Conservation (phyloP, 2,329 filamentous ascomycete species). For the Colletotrichum chrysophilum region DNA sequence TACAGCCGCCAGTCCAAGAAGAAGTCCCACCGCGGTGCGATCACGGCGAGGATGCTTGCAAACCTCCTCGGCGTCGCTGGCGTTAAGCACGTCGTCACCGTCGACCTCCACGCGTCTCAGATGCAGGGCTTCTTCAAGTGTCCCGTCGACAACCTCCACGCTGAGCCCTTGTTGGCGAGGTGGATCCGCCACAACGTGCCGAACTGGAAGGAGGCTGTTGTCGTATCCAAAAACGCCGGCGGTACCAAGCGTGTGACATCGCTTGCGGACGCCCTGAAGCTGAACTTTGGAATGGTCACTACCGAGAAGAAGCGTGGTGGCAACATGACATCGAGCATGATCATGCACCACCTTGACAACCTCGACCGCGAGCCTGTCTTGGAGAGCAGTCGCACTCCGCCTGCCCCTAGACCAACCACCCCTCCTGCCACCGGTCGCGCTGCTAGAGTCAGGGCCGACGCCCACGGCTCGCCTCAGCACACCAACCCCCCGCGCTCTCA, state of each 20-base stretch:
- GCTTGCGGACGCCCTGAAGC: constrained; percentile 90
- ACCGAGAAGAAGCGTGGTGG: constrained; percentile 73
- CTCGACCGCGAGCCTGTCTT: constrained; percentile 52
- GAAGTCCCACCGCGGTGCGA: constrained; percentile 94
- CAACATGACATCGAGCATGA: constrained; percentile 79
- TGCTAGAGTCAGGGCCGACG: constrained; percentile 13
- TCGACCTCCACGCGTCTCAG: constrained; percentile 95
- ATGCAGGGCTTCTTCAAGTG: constrained; percentile 99
- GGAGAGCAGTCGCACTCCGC: constrained; percentile 35
- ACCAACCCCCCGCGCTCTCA: constrained; percentile 22
- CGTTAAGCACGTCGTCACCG: constrained; percentile 96
- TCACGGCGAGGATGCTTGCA: constrained; percentile 95
- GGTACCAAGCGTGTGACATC: constrained; percentile 98
- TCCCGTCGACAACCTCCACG: constrained; percentile 95
- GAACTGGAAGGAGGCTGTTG: constrained; percentile 89
- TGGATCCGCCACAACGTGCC: constrained; percentile 93
- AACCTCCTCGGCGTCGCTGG: constrained; percentile 93
- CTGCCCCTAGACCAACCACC: constrained; percentile 23
- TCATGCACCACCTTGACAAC: constrained; percentile 72
- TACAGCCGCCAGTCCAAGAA: constrained; percentile 99
- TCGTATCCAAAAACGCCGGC: constrained; percentile 97
- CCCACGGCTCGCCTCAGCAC: constrained; percentile 19
- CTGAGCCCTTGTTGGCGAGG: constrained; percentile 91
- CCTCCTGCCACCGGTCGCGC: constrained; percentile 6
- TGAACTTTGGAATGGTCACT: constrained; percentile 97